Evolutionary conservation across 768 basidiomycete genomes (phyloP).

Genomic region (Podaxis carcinomalis): DNA sequence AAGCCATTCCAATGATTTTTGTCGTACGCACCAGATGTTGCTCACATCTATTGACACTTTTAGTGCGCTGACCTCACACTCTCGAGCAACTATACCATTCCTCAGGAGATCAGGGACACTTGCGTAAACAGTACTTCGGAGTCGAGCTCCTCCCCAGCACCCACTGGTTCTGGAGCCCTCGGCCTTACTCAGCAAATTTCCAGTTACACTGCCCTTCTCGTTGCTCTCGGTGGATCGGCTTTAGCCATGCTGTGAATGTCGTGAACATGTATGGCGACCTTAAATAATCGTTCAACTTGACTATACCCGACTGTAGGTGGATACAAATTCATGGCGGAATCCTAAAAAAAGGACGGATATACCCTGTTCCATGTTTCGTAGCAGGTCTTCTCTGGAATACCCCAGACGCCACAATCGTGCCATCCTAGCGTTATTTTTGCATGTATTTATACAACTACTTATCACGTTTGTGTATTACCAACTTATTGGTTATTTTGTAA

Average conservation of each 20-base stretch:
- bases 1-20: neutral
- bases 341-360: neutral
- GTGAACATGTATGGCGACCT: neutral
- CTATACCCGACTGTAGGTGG: neutral
- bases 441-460: neutral
- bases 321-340: neutral
- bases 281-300: neutral
- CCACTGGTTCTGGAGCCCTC: neutral
- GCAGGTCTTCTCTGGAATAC: neutral
- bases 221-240: neutral
- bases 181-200: neutral
- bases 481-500: neutral
- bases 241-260: neutral
- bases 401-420: neutral
- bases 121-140: constrained; percentile 2
- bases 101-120: neutral
- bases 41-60: neutral
- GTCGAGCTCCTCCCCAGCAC: neutral
- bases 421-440: neutral
- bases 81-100: constrained; percentile 9
- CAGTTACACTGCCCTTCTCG: neutral
- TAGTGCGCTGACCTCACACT: constrained; percentile 14
- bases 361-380: neutral
- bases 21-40: no score
- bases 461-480: neutral